Conservation (phyloP, 1,284 basidiomycete species). For the Omphalotus olearius region DNA sequence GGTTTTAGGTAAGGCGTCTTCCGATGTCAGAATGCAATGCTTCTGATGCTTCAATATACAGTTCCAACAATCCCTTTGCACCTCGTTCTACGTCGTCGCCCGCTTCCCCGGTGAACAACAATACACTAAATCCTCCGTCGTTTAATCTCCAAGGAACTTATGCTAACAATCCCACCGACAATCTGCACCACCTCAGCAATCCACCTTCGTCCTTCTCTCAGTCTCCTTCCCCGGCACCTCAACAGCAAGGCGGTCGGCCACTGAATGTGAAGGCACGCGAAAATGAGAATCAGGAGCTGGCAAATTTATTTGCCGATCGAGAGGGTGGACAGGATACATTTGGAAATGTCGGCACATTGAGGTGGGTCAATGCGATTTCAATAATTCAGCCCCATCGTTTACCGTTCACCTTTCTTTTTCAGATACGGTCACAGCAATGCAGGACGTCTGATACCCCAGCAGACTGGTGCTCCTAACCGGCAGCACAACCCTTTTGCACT, state of each 20-base stretch:
- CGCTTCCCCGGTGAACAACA: conserved; percentile 26
- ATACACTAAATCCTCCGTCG: conserved; percentile 28
- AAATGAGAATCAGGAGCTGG: conserved; percentile 76
- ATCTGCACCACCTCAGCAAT: conserved; percentile 29
- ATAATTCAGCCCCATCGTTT: conserved; percentile 1
- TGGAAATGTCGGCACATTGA: conserved; percentile 79
- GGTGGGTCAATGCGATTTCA: conserved; percentile 37
- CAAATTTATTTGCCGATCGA: conserved; percentile 76
- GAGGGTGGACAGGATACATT: conserved; percentile 94
- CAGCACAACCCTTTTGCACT: conserved; percentile 74
- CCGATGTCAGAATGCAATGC: not conserved
- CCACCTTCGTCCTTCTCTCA: conserved; percentile 36
- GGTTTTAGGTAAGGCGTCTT: conserved; percentile 55
- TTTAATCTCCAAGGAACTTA: conserved; percentile 68
- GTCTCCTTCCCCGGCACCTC: conserved; percentile 23
- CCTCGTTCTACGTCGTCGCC: conserved; percentile 32
- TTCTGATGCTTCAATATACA: conserved; percentile 26
- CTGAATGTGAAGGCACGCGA: conserved; percentile 45
- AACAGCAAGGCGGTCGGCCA: conserved; percentile 27
- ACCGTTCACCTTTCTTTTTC: conserved; percentile 22
- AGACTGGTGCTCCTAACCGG: conserved; percentile 43
- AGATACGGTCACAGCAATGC: conserved; percentile 70
- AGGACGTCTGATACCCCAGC: conserved; percentile 52
- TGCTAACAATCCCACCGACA: conserved; percentile 35
- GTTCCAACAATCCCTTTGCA: conserved; percentile 95